A percentile compares a stretch with the other conserved stretches of the same genome.
phyloP scores from a whole-genome alignment of 2,329 filamentous ascomycete genomes.

The Septoria linicola region DNA sequence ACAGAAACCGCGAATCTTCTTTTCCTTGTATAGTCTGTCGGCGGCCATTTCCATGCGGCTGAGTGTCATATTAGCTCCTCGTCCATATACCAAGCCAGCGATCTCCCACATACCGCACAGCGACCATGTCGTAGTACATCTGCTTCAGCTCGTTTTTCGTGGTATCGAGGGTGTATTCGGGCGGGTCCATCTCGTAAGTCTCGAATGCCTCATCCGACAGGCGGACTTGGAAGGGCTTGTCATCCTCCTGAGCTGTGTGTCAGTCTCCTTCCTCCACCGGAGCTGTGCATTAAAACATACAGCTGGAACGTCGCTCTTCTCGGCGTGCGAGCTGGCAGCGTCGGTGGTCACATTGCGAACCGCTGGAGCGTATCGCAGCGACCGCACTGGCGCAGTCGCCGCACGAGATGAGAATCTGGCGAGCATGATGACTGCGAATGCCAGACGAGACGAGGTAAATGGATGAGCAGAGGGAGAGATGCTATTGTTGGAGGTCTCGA shows the following conservation, averaged over 20 bases:
- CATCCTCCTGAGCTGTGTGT: conserved; percentile 68
- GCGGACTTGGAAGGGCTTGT: conserved; percentile 86
- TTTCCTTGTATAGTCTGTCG: conserved; percentile 99
- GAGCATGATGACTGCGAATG: conserved; percentile 33
- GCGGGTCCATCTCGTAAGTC: conserved; percentile 97
- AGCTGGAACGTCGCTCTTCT: conserved; percentile 69
- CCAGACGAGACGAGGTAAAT: conserved; percentile 1
- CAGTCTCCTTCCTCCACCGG: background rate
- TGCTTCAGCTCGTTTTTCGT: conserved; percentile 98
- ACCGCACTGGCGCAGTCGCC: conserved; percentile 35
- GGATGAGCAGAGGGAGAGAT: conserved; percentile 7
- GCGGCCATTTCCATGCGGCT: conserved; percentile 99
- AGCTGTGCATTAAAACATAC: conserved; percentile 49
- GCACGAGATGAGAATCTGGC: conserved; percentile 41
- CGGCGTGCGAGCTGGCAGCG: conserved; percentile 86
- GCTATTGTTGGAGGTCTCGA: conserved; percentile 8
- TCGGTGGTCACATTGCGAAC: conserved; percentile 86
- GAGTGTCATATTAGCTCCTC: conserved; percentile 30
- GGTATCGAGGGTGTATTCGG: conserved; percentile 84
- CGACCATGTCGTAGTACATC: conserved; percentile 99
- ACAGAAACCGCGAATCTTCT: conserved; percentile 99
- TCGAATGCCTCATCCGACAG: conserved; percentile 99
- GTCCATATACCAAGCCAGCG: background rate
- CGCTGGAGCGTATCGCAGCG: conserved; percentile 39
- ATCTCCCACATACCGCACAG: conserved; percentile 68